Base-by-base conservation (phyloP, 2,329 filamentous ascomycete genomes). In the Coniochaeta ligniaria region DNA sequence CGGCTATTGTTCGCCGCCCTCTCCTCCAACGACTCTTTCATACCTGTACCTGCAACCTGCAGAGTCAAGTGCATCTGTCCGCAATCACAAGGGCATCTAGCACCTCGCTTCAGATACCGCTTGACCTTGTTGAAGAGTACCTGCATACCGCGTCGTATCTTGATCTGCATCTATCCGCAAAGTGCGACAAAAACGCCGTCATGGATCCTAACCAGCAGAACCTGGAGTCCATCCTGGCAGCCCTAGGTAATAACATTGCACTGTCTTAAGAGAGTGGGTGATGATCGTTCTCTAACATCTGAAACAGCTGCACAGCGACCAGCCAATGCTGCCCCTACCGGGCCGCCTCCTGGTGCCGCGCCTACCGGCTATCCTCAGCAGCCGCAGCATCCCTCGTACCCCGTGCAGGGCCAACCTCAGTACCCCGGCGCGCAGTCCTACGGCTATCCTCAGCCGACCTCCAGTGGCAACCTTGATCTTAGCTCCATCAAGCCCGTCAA, bases 401-500 rank as follows among this genome's bases (percentile, higher is more conserved):
- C 63, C 5, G 50, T 63, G 11, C 65, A 66, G n/a, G 64, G 62
- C 2, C 58, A 60, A 5, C 41, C 63, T 8, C 63, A 67, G 28
- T 65, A 64, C 57, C 61, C 17, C 57, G 64, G 38, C 50, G 60
- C 63, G 47, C 62, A 31, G n/a, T 62, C 45, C 24, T 71, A 72
- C 45, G 36, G 62, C 5, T 74, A 72, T 50, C 89, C 89, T 3
- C 86, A 87, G 66, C 90, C 90, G 2, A 84, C 88, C 6, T 83
- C 82, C 60, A 90, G 89, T 62, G 91, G 91, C 58, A 92, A 85
- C 67, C 80, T 96, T 64, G 91, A 96, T 70, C 76, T 96, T 59
- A 93, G 88, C 74, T 82, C 84, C 60, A 91, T 95, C 70, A 89
- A 90, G 68, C 91, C 92, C 5, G 83, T 89, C 60, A 91, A 83